phyloP scores from a whole-genome alignment of 2,329 filamentous ascomycete species.

The Fonsecaea nubica region DNA sequence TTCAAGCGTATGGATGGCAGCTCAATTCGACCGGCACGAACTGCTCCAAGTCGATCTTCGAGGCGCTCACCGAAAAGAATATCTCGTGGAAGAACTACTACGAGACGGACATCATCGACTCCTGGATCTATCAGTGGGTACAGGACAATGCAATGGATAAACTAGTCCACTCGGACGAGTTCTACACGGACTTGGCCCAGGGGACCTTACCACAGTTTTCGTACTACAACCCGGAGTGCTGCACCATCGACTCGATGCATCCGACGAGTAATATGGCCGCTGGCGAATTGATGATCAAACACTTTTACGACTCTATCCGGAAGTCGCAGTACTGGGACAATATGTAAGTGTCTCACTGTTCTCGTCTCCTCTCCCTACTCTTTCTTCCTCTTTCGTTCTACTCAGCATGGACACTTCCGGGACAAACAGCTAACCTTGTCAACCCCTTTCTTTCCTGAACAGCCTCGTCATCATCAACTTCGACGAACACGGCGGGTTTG shows the following conservation, averaged over 20 bases:
- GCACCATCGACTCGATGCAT: conserved; percentile 34
- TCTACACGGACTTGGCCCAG: conserved; percentile 70
- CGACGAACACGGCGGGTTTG: conserved; percentile 29
- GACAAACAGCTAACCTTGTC: neutral
- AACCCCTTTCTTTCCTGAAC: conserved; percentile 12
- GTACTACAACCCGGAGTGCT: conserved; percentile 53
- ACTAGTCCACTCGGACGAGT: conserved; percentile 49
- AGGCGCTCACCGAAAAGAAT: conserved; percentile 26
- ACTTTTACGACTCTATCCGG: conserved; percentile 29
- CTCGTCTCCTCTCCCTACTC: too few species aligned
- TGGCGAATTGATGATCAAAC: conserved; percentile 33
- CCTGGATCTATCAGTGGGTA: conserved; percentile 32
- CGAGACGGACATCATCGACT: conserved; percentile 32
- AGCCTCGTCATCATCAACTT: conserved; percentile 30
- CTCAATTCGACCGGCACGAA: conserved; percentile 26
- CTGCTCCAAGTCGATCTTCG: conserved; percentile 30
- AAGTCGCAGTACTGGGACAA: conserved; percentile 32
- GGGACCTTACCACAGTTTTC: conserved; percentile 73
- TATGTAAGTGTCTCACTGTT: conserved; percentile 2
- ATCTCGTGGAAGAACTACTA: conserved; percentile 36
- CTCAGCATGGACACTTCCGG: neutral
- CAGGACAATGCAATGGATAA: conserved; percentile 32
- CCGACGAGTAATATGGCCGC: conserved; percentile 34
- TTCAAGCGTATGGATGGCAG: conserved; percentile 28
- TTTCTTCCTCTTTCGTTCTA: neutral